These are phyloP conservation scores for Maudiozyma bulderi DNA, from an alignment of 805 yeast species.

Conservation along the genomic window DNA sequence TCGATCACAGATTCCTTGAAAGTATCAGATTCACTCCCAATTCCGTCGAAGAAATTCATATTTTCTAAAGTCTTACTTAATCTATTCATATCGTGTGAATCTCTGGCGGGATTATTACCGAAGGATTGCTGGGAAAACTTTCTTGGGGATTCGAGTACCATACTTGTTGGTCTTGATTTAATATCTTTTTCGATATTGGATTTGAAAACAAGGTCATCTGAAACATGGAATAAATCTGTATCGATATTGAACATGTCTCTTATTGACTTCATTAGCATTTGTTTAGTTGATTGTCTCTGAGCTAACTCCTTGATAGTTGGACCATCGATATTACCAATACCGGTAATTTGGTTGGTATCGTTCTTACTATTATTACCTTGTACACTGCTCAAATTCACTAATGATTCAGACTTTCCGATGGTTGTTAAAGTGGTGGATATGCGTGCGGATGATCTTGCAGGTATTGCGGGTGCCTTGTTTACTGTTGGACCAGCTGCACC, in stretches of 20 bases:
- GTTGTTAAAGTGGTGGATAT: conserved; percentile 8
- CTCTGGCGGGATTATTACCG: conserved; percentile 8
- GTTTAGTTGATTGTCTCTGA: conserved; percentile 29
- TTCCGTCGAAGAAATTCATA: conserved; percentile 25
- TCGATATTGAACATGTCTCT: conserved; percentile 58
- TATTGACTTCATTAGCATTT: conserved; percentile 44
- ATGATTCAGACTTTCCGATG: neutral
- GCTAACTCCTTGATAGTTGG: conserved; percentile 21
- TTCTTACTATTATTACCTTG: neutral
- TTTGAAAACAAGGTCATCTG: conserved; percentile 51
- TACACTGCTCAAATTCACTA: neutral
- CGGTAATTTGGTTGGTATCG: conserved; percentile 31
- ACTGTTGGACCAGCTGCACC: conserved; percentile 41
- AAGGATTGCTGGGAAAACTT: conserved; percentile 31
- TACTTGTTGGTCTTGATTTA: conserved; percentile 37
- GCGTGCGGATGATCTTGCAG: conserved; percentile 19
- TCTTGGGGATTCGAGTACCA: conserved; percentile 38
- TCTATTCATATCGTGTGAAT: conserved; percentile 16
- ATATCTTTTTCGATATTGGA: conserved; percentile 32
- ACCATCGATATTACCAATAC: conserved; percentile 37
- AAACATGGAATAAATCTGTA: conserved; percentile 45
- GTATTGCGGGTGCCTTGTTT: conserved; percentile 3
- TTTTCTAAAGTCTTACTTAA: conserved; percentile 22
- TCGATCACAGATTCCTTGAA: conserved; percentile 29
- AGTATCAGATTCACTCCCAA: conserved; percentile 27